phyloP scores from a whole-genome alignment of 2,329 filamentous ascomycete genomes.

The Hymenoscyphus occultus region DNA sequence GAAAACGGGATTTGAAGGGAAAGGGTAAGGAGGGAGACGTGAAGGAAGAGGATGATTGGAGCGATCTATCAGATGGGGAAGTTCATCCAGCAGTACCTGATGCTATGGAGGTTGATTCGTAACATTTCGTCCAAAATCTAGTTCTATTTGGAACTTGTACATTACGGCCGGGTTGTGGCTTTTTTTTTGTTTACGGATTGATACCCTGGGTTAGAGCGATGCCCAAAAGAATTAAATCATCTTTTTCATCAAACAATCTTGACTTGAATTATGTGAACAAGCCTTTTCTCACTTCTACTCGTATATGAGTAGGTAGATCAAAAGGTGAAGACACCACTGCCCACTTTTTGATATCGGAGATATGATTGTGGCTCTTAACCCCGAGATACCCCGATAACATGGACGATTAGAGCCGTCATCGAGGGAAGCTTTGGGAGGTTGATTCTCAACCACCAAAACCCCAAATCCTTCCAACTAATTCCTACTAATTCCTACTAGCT shows the following conservation, averaged over 20 bases:
- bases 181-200: slow-evolving; percentile 25
- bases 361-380: neutral
- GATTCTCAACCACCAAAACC: neutral
- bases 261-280: too few species aligned
- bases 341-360: neutral
- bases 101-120: slow-evolving; percentile 3
- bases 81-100: slow-evolving; percentile 9
- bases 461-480: neutral
- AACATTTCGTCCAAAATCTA: neutral
- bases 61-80: slow-evolving; percentile 21
- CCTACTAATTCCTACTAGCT: neutral
- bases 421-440: neutral
- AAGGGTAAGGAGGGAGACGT: slow-evolving; percentile 21
- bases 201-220: slow-evolving; percentile 24
- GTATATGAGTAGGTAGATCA: too few species aligned
- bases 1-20: slow-evolving; percentile 19
- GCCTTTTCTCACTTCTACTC: too few species aligned
- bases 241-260: neutral
- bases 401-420: slow-evolving; percentile 2
- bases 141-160: neutral
- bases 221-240: neutral
- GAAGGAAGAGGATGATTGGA: slow-evolving; percentile 21
- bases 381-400: slow-evolving; percentile 2
- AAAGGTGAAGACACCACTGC: too few species aligned
- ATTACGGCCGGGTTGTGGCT: slow-evolving; percentile 16